A percentile compares a stretch with the other conserved stretches of the same genome.
Evolutionary conservation across 495 filamentous ascomycete genomes (phyloP).

Genomic region (Cercophora samala): DNA sequence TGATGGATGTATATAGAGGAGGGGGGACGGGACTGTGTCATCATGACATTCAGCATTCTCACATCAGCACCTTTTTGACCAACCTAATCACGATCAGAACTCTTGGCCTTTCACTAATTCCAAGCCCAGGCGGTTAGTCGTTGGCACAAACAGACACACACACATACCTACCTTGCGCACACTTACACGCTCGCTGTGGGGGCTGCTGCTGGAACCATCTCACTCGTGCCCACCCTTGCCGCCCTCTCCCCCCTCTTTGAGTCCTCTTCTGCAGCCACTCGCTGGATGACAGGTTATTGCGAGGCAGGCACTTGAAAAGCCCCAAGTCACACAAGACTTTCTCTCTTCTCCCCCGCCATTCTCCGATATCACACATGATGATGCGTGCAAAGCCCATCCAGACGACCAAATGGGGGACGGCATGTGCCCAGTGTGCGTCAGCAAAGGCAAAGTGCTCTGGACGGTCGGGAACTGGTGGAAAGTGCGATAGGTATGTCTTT

Average conservation of each 20-base stretch:
- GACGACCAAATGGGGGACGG: constrained; percentile 20
- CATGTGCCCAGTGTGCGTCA: constrained; percentile 17
- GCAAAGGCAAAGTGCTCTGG: constrained; percentile 21
- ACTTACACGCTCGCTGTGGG: background rate
- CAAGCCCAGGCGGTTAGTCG: background rate
- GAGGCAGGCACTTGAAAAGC: background rate
- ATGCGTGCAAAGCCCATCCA: constrained; percentile 12
- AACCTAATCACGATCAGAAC: background rate
- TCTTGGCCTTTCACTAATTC: background rate
- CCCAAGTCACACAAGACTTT: background rate
- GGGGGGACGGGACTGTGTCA: background rate
- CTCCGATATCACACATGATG: background rate
- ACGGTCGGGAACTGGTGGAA: constrained; percentile 1
- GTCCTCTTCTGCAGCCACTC: background rate
- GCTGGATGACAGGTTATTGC: background rate
- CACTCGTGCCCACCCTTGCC: background rate
- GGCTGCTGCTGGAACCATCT: background rate
- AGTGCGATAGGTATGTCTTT: constrained; percentile 13
- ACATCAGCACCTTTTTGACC: background rate
- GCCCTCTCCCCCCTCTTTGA: background rate
- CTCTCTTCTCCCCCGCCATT: background rate
- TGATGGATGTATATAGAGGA: background rate
- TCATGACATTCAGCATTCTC: background rate
- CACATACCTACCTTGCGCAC: background rate
- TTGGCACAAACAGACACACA: background rate